Percentiles rank a stretch among this genome's conserved stretches.
phyloP scores from a whole-genome alignment of 257 asterid genomes.

The Ophiorrhiza pumila region DNA sequence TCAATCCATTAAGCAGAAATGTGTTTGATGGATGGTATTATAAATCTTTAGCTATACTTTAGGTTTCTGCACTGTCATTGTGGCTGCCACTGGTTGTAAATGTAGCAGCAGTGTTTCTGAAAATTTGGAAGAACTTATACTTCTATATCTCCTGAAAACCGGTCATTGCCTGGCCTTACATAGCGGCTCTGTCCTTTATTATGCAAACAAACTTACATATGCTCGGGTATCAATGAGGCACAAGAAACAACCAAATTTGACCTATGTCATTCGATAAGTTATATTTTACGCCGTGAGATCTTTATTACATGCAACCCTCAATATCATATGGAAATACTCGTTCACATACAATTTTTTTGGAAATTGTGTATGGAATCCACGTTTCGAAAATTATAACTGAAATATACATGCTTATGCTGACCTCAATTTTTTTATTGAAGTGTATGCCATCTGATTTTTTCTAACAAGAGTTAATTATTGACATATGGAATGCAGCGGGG shows the following conservation, averaged over 20 bases:
- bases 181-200: too few relatives aligned
- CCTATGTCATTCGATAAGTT: not conserved
- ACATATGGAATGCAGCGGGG: constrained; percentile 66
- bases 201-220: too few relatives aligned
- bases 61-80: not conserved
- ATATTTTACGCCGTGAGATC: not conserved
- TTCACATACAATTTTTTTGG: not conserved
- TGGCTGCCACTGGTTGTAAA: not conserved
- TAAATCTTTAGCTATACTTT: not conserved
- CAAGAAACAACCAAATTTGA: not conserved
- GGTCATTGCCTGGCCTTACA: too few relatives aligned
- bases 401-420: not conserved
- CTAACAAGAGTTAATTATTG: not conserved
- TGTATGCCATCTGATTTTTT: not conserved
- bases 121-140: not conserved
- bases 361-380: not conserved
- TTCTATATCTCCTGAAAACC: not conserved
- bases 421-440: not conserved
- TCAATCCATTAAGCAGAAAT: not conserved
- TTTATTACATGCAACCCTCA: not conserved
- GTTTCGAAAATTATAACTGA: not conserved
- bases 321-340: not conserved
- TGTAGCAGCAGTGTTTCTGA: not conserved
- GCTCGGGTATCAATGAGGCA: not conserved
- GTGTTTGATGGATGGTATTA: not conserved